Evolutionary conservation across 2,329 filamentous ascomycete genomes (phyloP).

Genomic region (Ophiostoma piceae): DNA sequence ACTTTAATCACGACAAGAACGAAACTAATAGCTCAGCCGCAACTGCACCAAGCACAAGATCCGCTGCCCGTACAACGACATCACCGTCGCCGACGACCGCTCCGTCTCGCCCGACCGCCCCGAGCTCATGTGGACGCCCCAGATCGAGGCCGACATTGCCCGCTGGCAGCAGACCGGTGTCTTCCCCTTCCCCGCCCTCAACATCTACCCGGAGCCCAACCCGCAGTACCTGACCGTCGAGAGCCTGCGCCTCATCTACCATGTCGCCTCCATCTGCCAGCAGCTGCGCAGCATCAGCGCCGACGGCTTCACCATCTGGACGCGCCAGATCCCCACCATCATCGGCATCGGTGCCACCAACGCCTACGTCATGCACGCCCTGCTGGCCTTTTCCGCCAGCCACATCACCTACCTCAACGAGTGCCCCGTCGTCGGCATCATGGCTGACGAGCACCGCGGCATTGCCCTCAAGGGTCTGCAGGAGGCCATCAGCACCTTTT

Average conservation of each 20-base stretch:
- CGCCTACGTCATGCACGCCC: slow-evolving; percentile 87
- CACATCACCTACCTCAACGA: slow-evolving; percentile 87
- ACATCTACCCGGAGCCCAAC: slow-evolving; percentile 67
- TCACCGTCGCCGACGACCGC: slow-evolving; percentile 60
- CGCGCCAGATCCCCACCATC: slow-evolving; percentile 81
- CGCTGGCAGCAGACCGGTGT: slow-evolving; percentile 78
- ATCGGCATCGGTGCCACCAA: slow-evolving; percentile 76
- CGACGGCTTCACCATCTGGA: slow-evolving; percentile 86
- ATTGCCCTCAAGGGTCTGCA: slow-evolving; percentile 82
- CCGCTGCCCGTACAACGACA: slow-evolving; percentile 95
- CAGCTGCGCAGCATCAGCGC: slow-evolving; percentile 73
- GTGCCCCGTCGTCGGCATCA: slow-evolving; percentile 76
- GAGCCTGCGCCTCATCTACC: slow-evolving; percentile 83
- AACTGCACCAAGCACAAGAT: slow-evolving; percentile 99
- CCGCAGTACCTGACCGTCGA: slow-evolving; percentile 68
- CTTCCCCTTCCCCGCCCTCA: slow-evolving; percentile 78
- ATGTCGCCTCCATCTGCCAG: slow-evolving; percentile 78
- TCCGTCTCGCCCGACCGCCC: slow-evolving; percentile 57
- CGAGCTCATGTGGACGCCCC: slow-evolving; percentile 76
- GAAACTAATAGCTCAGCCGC: slow-evolving; percentile 57
- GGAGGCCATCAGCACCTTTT: slow-evolving; percentile 80
- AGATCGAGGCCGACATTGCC: slow-evolving; percentile 74
- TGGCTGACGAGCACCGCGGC: slow-evolving; percentile 84
- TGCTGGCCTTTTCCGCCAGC: slow-evolving; percentile 89
- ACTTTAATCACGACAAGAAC: background rate